Base-by-base conservation (phyloP, 2,329 filamentous ascomycete species). In the Xylariaceae sp. region DNA sequence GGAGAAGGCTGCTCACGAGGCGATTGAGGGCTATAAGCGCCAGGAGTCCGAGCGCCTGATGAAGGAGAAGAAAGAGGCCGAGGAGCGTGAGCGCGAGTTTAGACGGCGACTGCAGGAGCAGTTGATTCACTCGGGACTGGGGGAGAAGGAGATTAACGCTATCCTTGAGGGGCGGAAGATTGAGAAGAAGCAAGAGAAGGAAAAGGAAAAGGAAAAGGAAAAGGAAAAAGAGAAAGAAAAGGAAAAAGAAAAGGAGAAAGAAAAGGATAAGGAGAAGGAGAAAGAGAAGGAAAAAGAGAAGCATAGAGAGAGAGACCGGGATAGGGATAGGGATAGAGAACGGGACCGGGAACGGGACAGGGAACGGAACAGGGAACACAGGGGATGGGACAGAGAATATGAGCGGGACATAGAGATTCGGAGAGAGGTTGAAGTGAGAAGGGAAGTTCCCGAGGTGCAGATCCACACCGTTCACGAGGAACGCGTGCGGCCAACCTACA, bases 61-160 rank as follows among this genome's bases (percentile, higher is more conserved):
- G 40, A 74, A 70, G 60, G 77, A 80, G 59, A 72, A 73, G 59
- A 73, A 75, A 55, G 74, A 77, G 53, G 74, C 73, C 51, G 78
- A 78, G 55, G 66, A 73, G 55, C 72, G 71, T 41, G 79, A 85
- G 46, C 73, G 72, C 58, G 76, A 84, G 62, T 84, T 81, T 61
- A 75, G 79, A 64, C 72, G 73, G 30, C 76, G 78, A 41, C 70
- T 86, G 46, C 78, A 80, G 62, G 79, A 84, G 59, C 77, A 84
- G 48, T 71, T 86, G 39, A 69, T 80, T 55, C 77, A 78, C 47
- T 80, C 81, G 2, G 83, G 83, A 2, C 71, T 86, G 42, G 76
- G 79, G 62, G 80, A 84, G 62, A 76, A 78, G 60, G 76, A 79
- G 58, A 84, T 86, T 60, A 71, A 75, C 42, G 80, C 80, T 26